Percentiles rank a stretch among this genome's conserved stretches.
Conservation (phyloP, 257 asterid species). For the Leptodermis oblonga region DNA sequence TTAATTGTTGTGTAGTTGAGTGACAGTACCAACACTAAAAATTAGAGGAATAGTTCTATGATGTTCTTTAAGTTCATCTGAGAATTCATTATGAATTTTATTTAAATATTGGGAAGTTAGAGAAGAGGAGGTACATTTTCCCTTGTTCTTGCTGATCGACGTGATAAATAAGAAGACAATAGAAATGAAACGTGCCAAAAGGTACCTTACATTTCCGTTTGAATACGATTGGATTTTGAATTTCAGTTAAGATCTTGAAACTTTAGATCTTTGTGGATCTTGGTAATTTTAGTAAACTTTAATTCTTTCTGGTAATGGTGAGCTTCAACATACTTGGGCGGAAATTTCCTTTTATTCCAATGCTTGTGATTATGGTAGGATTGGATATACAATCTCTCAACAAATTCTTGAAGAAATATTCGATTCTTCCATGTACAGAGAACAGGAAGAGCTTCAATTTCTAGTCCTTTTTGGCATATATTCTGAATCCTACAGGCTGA, state of each 20-base stretch:
- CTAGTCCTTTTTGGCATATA: too few relatives aligned
- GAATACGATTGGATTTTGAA: neutral
- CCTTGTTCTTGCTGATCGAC: neutral
- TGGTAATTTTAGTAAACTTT: neutral
- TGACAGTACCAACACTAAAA: too few relatives aligned
- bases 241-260: conserved; percentile 19
- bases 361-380: neutral
- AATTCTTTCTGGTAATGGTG: neutral
- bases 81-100: too few relatives aligned
- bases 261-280: conserved; percentile 40
- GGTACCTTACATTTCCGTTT: conserved; percentile 35
- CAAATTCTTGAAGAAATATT: too few relatives aligned
- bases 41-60: too few relatives aligned
- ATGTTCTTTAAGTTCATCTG: too few relatives aligned
- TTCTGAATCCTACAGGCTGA: too few relatives aligned
- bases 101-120: too few relatives aligned
- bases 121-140: neutral
- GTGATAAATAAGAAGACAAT: neutral
- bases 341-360: neutral
- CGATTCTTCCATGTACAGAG: too few relatives aligned
- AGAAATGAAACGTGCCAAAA: conserved; percentile 66
- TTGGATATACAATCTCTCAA: too few relatives aligned
- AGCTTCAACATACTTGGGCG: neutral
- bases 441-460: too few relatives aligned
- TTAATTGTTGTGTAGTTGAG: too few relatives aligned